Evolutionary conservation across 2,329 filamentous ascomycete species (phyloP).

Genomic region (Epichloe gansuensis): DNA sequence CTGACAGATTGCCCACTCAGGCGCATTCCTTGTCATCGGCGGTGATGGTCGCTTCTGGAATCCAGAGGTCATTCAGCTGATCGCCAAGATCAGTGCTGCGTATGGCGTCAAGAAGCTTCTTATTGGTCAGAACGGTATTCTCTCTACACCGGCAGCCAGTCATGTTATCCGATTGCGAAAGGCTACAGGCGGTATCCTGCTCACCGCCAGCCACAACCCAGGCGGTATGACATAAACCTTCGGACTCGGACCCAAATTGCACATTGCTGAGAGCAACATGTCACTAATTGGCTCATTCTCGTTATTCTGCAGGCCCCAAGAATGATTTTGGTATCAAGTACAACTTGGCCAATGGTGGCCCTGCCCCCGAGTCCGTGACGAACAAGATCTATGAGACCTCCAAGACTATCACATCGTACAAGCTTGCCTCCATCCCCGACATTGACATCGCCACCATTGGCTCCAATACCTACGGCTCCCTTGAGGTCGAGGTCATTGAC

Average conservation of each 20-base stretch:
- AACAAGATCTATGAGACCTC: slow-evolving; percentile 95
- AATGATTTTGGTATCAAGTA: slow-evolving; percentile 99
- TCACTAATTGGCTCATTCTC: slow-evolving; percentile 4
- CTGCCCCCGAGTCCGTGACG: slow-evolving; percentile 89
- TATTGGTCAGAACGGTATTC: slow-evolving; percentile 89
- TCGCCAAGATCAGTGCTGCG: slow-evolving; percentile 91
- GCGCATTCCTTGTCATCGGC: slow-evolving; percentile 83
- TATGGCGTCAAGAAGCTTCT: slow-evolving; percentile 99
- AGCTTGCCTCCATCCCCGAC: slow-evolving; percentile 76
- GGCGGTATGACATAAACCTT: slow-evolving; percentile 52
- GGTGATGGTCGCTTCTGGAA: slow-evolving; percentile 97
- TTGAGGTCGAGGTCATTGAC: slow-evolving; percentile 94
- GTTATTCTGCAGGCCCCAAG: slow-evolving; percentile 52
- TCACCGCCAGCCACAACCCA: slow-evolving; percentile 97
- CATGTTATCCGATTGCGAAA: slow-evolving; percentile 91
- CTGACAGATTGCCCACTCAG: slow-evolving; percentile 19
- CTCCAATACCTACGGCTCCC: slow-evolving; percentile 66
- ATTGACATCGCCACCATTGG: slow-evolving; percentile 77
- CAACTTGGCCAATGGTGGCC: slow-evolving; percentile 92
- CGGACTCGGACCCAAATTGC: not conserved
- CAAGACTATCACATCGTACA: slow-evolving; percentile 84
- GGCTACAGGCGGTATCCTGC: slow-evolving; percentile 89
- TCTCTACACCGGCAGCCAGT: slow-evolving; percentile 91
- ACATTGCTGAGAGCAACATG: not conserved
- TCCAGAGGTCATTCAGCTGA: slow-evolving; percentile 89